phyloP scores from a whole-genome alignment of 176 grass and related monocot species.

The Zoysia pacifica region DNA sequence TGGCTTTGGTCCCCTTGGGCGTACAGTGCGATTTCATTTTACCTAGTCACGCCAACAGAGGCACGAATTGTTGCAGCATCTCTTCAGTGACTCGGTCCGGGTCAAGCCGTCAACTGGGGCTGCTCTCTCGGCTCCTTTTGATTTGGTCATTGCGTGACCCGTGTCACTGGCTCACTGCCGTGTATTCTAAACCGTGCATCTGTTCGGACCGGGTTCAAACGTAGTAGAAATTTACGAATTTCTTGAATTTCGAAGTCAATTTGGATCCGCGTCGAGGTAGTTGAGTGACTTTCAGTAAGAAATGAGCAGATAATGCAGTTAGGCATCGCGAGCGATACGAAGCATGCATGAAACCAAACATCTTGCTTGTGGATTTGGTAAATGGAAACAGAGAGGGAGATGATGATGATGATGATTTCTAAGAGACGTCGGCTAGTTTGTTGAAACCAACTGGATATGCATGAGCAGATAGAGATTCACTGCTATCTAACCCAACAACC shows the following conservation, averaged over 20 bases:
- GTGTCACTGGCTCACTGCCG: not conserved
- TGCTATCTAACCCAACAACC: slow-evolving; percentile 50
- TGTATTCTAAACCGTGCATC: not conserved
- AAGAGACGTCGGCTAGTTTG: not conserved
- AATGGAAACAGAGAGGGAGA: not conserved
- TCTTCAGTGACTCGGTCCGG: slow-evolving; percentile 11
- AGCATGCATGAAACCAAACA: not conserved
- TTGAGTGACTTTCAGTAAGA: not conserved
- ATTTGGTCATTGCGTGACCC: not conserved
- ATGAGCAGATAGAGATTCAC: slow-evolving; percentile 33
- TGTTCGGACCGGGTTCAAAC: not conserved
- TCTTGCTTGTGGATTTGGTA: no score
- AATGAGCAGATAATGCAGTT: not conserved
- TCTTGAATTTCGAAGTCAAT: no score
- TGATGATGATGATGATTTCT: not conserved
- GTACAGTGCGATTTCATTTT: slow-evolving; percentile 30
- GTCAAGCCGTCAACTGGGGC: slow-evolving; percentile 29
- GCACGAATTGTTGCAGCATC: not conserved
- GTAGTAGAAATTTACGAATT: not conserved
- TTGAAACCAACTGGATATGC: slow-evolving; percentile 29
- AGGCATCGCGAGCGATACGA: not conserved
- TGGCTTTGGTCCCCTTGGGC: slow-evolving; percentile 9
- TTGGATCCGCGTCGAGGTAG: not conserved
- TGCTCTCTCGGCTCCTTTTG: no score
- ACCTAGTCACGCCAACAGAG: slow-evolving; percentile 26